A percentile compares a stretch with the other conserved stretches of the same genome.
phyloP scores from a whole-genome alignment of 208 protist species.

The Phytomonas francai region DNA sequence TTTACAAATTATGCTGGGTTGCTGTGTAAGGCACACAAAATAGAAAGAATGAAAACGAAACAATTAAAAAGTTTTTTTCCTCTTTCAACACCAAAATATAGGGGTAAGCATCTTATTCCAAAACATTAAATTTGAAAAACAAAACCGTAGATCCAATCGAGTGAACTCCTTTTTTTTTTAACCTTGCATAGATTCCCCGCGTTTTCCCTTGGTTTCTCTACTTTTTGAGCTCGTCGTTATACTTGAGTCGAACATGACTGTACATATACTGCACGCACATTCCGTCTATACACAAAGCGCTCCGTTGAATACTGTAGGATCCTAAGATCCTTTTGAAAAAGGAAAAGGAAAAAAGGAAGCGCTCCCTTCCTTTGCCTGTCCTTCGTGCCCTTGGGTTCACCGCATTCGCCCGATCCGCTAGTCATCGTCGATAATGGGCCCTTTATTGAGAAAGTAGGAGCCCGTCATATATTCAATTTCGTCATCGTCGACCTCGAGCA shows the following conservation, averaged over 20 bases:
- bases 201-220: background rate
- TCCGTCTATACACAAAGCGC: background rate
- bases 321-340: background rate
- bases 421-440: slow-evolving; percentile 81
- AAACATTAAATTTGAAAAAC: background rate
- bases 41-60: background rate
- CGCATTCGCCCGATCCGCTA: slow-evolving; percentile 18
- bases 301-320: background rate
- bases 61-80: background rate
- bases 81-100: background rate
- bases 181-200: background rate
- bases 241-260: background rate
- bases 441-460: slow-evolving; percentile 70
- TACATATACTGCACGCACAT: background rate
- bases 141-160: background rate
- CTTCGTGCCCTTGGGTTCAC: background rate
- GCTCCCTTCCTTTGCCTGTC: background rate
- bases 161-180: background rate
- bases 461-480: slow-evolving; percentile 78
- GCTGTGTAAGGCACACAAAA: background rate
- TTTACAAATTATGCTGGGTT: background rate
- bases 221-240: background rate
- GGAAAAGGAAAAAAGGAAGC: background rate
- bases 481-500: slow-evolving; percentile 66
- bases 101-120: slow-evolving; percentile 6